phyloP scores from a whole-genome alignment of 495 filamentous ascomycete species.

The Xylaria flabelliformis region DNA sequence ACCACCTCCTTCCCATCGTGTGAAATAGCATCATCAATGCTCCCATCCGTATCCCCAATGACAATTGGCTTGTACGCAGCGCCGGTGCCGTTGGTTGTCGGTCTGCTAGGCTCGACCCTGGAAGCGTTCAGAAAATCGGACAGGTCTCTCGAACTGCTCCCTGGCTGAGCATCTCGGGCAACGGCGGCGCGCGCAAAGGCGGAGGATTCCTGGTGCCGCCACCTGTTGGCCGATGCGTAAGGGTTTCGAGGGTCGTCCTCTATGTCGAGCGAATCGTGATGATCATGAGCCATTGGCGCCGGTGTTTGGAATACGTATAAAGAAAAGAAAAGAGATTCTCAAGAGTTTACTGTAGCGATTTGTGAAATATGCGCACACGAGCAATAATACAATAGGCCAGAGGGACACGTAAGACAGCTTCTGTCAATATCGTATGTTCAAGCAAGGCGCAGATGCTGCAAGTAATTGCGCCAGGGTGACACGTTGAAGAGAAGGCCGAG shows the following conservation, averaged over 20 bases:
- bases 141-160: constrained; percentile 49
- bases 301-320: background rate
- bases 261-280: constrained; percentile 39
- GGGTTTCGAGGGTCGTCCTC: constrained; percentile 48
- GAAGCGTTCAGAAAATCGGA: constrained; percentile 57
- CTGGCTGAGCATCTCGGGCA: constrained; percentile 50
- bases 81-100: constrained; percentile 35
- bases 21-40: constrained; percentile 22
- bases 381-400: background rate
- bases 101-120: constrained; percentile 47
- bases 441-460: background rate
- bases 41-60: constrained; percentile 44
- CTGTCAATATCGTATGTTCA: constrained; percentile 11
- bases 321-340: background rate
- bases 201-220: constrained; percentile 61
- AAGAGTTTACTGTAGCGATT: background rate
- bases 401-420: background rate
- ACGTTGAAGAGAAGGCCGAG: background rate
- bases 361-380: background rate
- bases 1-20: constrained; percentile 65
- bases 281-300: constrained; percentile 37
- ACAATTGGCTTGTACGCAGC: constrained; percentile 49
- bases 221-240: constrained; percentile 54
- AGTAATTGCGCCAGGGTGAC: background rate
- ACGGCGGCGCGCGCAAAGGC: constrained; percentile 50